phyloP scores from a whole-genome alignment of 495 filamentous ascomycete species.

The Diplogelasinospora grovesii region DNA sequence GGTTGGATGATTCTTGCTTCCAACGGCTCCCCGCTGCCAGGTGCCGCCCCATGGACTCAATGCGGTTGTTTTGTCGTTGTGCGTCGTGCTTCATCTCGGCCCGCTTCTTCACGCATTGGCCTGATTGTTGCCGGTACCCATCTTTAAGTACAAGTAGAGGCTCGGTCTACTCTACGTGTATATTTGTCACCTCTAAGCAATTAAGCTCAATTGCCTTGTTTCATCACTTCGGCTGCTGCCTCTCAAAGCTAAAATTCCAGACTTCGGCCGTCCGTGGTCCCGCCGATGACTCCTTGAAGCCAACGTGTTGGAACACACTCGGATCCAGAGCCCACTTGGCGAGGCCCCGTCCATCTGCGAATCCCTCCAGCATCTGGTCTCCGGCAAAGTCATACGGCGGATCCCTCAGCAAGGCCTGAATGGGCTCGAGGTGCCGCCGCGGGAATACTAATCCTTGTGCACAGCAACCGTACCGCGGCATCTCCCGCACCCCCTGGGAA shows the following conservation, averaged over 20 bases:
- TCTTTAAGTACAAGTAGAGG: too few relatives aligned
- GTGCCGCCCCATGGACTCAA: too few relatives aligned
- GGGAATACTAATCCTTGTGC: constrained; percentile 31
- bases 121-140: too few relatives aligned
- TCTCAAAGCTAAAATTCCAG: constrained; percentile 42
- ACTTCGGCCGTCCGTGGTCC: constrained; percentile 30
- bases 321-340: constrained; percentile 46
- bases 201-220: too few relatives aligned
- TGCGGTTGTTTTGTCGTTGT: too few relatives aligned
- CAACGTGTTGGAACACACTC: constrained; percentile 47
- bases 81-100: too few relatives aligned
- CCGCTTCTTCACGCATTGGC: too few relatives aligned
- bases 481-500: constrained; percentile 35
- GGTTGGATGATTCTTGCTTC: too few relatives aligned
- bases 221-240: too few relatives aligned
- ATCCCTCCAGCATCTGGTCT: constrained; percentile 43
- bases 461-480: constrained; percentile 47
- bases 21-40: too few relatives aligned
- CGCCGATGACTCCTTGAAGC: constrained; percentile 17
- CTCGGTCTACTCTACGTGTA: too few relatives aligned
- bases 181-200: too few relatives aligned
- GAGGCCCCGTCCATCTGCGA: constrained; percentile 28
- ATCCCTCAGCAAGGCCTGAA: constrained; percentile 35
- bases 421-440: constrained; percentile 31
- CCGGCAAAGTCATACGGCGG: constrained; percentile 29